Evolutionary conservation across 192 early-diverging fungal genomes (phyloP).

Genomic region (Powellomyces hirtus): DNA sequence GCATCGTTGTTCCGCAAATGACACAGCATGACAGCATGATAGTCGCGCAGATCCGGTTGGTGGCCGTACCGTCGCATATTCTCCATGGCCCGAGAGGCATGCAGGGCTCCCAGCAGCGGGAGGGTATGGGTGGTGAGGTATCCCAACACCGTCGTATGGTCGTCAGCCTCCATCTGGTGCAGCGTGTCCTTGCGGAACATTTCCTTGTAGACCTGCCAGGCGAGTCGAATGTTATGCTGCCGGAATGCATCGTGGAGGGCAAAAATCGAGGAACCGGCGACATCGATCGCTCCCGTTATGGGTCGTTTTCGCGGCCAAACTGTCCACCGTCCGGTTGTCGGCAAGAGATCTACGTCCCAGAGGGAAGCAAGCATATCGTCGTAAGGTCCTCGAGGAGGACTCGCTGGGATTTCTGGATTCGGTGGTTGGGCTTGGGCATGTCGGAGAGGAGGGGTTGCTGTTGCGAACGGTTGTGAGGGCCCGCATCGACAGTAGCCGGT

Average conservation of each 20-base stretch:
- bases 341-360: too few species aligned
- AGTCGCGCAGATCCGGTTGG: constrained; percentile 21
- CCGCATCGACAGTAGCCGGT: too few species aligned
- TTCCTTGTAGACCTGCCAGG: constrained; percentile 26
- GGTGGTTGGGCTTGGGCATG: too few species aligned
- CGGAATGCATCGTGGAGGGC: constrained; percentile 24
- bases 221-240: constrained; percentile 6
- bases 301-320: neutral
- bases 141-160: constrained; percentile 21
- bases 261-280: neutral
- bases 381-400: too few species aligned
- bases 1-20: constrained; percentile 17
- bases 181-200: neutral
- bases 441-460: too few species aligned
- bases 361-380: too few species aligned
- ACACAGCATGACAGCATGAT: constrained; percentile 20
- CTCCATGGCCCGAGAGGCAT: constrained; percentile 5
- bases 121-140: constrained; percentile 9
- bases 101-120: constrained; percentile 3
- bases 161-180: constrained; percentile 16
- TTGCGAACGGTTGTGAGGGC: too few species aligned
- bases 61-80: constrained; percentile 4
- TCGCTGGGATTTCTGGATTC: too few species aligned
- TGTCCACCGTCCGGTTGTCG: neutral
- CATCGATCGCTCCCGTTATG: neutral